These are phyloP conservation scores for Rhizopogon vesiculosus DNA, from an alignment of 768 basidiomycete species.

Conservation along the genomic window DNA sequence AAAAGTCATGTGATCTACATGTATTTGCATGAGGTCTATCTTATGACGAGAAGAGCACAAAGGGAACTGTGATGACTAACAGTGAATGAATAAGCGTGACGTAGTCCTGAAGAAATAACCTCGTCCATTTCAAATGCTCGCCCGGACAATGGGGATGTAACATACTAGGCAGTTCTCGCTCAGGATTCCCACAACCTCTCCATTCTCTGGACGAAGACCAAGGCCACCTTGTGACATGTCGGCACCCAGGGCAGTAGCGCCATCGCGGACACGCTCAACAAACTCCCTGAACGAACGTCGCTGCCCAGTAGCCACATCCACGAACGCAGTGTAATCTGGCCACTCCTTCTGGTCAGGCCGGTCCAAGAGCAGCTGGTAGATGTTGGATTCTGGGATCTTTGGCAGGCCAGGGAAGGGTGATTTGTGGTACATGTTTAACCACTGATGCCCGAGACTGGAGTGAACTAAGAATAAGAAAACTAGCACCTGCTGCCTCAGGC, in stretches of 20 bases:
- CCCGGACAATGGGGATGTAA: too few relatives aligned
- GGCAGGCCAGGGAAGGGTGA: constrained; percentile 50
- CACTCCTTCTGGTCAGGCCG: constrained; percentile 45
- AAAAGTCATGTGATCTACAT: too few relatives aligned
- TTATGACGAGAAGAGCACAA: too few relatives aligned
- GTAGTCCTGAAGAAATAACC: too few relatives aligned
- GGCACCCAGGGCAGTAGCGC: constrained; percentile 48
- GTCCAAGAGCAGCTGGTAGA: constrained; percentile 44
- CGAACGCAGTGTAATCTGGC: constrained; percentile 45
- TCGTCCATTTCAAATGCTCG: too few relatives aligned
- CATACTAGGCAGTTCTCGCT: too few relatives aligned
- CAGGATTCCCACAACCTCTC: too few relatives aligned
- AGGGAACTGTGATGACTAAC: too few relatives aligned
- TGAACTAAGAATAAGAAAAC: background rate
- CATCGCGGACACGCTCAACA: constrained; percentile 39
- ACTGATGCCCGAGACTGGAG: too few relatives aligned
- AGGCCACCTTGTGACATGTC: constrained; percentile 25
- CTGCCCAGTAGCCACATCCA: constrained; percentile 48
- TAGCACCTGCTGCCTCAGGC: background rate
- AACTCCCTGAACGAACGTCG: constrained; percentile 39
- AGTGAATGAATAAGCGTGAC: too few relatives aligned
- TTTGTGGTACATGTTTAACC: constrained; percentile 41
- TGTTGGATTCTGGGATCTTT: constrained; percentile 39
- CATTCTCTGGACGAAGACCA: too few relatives aligned
- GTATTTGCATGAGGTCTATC: too few relatives aligned